Base-by-base conservation (phyloP, 2,329 filamentous ascomycete species). In the Talaromyces sp. region DNA sequence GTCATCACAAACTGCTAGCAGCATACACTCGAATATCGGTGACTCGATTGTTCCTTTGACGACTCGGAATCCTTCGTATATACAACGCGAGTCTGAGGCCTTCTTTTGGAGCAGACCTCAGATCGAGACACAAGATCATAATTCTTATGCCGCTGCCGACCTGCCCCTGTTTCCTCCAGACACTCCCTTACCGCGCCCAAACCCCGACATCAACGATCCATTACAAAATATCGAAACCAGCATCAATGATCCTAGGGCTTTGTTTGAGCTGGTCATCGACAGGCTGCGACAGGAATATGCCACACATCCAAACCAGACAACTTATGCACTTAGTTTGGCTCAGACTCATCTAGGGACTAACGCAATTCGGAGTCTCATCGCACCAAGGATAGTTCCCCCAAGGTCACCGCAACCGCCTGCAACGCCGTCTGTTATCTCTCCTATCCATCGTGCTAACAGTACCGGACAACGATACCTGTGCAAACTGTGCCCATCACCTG, bases 1-100 rank as follows among this genome's bases (percentile, higher is more conserved):
- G 24, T 62, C 60, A 56, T 56, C 61, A 63, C n/a, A 33, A 14
- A 63, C 61, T 11, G 31, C 37, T 7, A 63, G 41, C 31, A 22
- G 13, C 33, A 63, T 63, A 37, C 61, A 63, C 41, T 63, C 61
- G 37, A 57, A 57, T 27, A 47, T 63, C 31, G 50, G 50, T 11
- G 50, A 57, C 19, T 63, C 61, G 2, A 63, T 63, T 35, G 6
- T 24, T 11, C 10, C 50, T 16, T 33, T 33, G 22, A 1, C 27
- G 11, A 2, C 16, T 37, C 11, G 6, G 1, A 37, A 37, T 13
- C 50, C 50, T 16, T 13, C 16, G 6, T 63, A 63, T 39, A 11
- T 47, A 11, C 48, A 54, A 27, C 5, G n/a, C 2, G 37, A 62
- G 16, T 3, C 48, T 6, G 61, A 39, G 2, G 6, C 61, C 2